Base-by-base conservation (phyloP, 2,329 filamentous ascomycete species). In the Fusarium pseudocircinatum region DNA sequence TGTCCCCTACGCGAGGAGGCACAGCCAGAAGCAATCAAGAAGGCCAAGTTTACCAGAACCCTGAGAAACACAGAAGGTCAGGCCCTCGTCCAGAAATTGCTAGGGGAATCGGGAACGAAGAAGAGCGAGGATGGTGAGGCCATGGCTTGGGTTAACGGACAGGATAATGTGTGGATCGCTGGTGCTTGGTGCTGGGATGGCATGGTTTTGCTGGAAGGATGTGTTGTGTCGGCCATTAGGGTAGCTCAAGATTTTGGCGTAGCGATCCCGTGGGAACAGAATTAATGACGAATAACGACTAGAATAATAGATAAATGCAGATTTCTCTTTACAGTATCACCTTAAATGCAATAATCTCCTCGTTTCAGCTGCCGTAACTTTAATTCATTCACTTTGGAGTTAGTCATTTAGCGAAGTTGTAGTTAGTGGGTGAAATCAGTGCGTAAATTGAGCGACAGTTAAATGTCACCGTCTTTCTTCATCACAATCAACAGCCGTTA, bases 131-230 rank as follows among this genome's bases (percentile, higher is more conserved):
- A 66, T 10, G 58, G 52, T 10, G 32, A 20, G 8, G 39, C 34
- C 4, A 89, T 22, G 12, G 32, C 43, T 8, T 90, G 88, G 88
- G 82, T 78, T 13, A 90, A 88, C 64, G 88, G 88, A 0, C 81
- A 88, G 56, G 83, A 84, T 13, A 83, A 85, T 44, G 85, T 91
- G 0, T 91, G 85, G 84, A 75, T 91, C 18, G 83, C 84, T 2
- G 89, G 89, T 11, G 87, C 87, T 0, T 91, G 89, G 89, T 91
- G 88, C 72, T 91, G 89, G 89, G 89, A 91, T 77, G 89, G 89
- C 6, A 88, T 91, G 88, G 88, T 91, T 3, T 73, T 91, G 22
- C 78, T 91, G 7, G 89, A 91, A 77, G 89, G 89, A 4, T 91
- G 89, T 62, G 82, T 91, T 7, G 83, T 88, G 5, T 90, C 88